phyloP scores from a whole-genome alignment of 805 yeast genomes.

The Metschnikowia orientalis region DNA sequence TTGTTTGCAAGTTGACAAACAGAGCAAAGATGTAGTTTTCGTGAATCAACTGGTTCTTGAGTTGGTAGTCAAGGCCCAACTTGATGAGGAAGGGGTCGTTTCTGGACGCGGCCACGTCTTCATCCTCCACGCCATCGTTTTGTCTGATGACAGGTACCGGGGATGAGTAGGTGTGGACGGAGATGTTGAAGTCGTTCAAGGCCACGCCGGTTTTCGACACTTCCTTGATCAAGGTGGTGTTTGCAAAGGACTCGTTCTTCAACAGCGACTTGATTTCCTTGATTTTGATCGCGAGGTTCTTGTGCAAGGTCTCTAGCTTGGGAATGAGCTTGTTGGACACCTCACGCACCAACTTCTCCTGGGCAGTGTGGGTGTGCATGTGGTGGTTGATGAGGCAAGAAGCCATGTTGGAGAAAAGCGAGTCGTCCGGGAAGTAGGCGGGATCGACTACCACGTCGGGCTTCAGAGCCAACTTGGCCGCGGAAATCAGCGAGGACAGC shows the following conservation, averaged over 20 bases:
- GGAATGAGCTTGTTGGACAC: slow-evolving; percentile 32
- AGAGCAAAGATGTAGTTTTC: slow-evolving; percentile 42
- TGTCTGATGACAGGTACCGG: slow-evolving; percentile 30
- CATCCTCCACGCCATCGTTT: slow-evolving; percentile 20
- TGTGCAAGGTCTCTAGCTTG: slow-evolving; percentile 31
- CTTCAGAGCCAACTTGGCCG: slow-evolving; percentile 17
- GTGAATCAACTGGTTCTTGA: slow-evolving; percentile 37
- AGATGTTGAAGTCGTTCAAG: slow-evolving; percentile 30
- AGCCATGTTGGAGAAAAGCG: slow-evolving; percentile 27
- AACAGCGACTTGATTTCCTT: slow-evolving; percentile 39
- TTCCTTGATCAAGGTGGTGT: slow-evolving; percentile 31
- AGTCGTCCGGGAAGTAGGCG: slow-evolving; percentile 22
- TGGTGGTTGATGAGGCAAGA: slow-evolving; percentile 35
- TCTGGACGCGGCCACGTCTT: slow-evolving; percentile 24
- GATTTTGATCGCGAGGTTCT: slow-evolving; percentile 34
- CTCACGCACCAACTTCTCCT: slow-evolving; percentile 29
- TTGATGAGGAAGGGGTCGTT: slow-evolving; percentile 42
- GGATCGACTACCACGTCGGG: slow-evolving; percentile 22
- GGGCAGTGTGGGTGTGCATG: slow-evolving; percentile 23
- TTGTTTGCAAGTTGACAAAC: slow-evolving; percentile 38
- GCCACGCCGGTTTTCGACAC: slow-evolving; percentile 59
- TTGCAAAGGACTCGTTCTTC: slow-evolving; percentile 40
- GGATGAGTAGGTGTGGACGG: slow-evolving; percentile 32
- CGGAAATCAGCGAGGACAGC: slow-evolving; percentile 7
- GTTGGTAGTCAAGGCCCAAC: slow-evolving; percentile 35